These are phyloP conservation scores for Scheffersomyces coipomensis DNA, from an alignment of 805 yeast species.

Conservation along the genomic window DNA sequence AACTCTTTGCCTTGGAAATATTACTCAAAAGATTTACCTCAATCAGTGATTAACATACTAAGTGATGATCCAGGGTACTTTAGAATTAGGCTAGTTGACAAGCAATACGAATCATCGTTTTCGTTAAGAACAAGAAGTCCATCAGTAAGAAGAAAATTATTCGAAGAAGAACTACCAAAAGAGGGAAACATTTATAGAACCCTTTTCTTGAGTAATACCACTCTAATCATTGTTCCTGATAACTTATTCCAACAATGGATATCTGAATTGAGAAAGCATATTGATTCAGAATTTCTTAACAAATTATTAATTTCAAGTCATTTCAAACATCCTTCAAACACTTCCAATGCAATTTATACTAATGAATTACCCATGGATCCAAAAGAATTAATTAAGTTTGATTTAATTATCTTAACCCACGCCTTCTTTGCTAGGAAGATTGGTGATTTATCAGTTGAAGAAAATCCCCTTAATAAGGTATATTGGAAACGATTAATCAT, in stretches of 20 bases:
- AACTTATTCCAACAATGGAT: conserved; percentile 67
- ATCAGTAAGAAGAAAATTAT: conserved; percentile 11
- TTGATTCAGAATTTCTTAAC: conserved; percentile 34
- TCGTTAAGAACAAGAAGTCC: conserved; percentile 16
- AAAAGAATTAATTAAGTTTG: conserved; percentile 40
- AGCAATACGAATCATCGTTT: conserved; percentile 17
- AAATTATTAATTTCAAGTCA: conserved; percentile 30
- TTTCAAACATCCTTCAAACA: conserved; percentile 19
- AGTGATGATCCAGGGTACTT: conserved; percentile 45
- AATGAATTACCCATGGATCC: conserved; percentile 22
- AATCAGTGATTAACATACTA: conserved; percentile 35
- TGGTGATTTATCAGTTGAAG: conserved; percentile 14
- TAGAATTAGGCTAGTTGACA: conserved; percentile 22
- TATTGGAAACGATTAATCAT: conserved; percentile 70
- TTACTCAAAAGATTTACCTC: conserved; percentile 44
- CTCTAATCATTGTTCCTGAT: conserved; percentile 65
- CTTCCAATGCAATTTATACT: conserved; percentile 13
- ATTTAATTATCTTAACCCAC: conserved; percentile 51
- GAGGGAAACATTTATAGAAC: conserved; percentile 23
- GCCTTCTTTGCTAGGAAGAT: conserved; percentile 45
- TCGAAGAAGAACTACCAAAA: conserved; percentile 9
- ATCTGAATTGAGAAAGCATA: conserved; percentile 56
- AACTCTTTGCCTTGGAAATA: conserved; percentile 60
- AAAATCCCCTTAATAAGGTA: conserved; percentile 38
- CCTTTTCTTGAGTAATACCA: conserved; percentile 47